Base-by-base conservation (phyloP, 2,329 filamentous ascomycete species). In the Aspergillus vadensis region DNA sequence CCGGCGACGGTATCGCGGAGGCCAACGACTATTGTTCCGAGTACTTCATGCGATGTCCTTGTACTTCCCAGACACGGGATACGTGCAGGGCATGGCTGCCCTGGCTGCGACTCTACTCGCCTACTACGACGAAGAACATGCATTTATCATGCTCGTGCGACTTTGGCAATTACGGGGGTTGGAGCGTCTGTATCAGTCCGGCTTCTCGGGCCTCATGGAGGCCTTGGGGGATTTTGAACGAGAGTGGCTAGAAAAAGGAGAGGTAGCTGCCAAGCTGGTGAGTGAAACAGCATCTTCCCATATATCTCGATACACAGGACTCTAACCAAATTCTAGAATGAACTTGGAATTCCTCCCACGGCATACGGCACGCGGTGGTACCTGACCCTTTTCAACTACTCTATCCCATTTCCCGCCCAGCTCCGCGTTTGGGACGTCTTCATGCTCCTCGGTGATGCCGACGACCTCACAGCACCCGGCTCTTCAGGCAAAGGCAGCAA, bases 341-440 rank as follows among this genome's bases (percentile, higher is more conserved):
- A 93, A 63, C 83, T 97, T 30, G 83, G 84, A 63, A 95, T 99
- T 67, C 87, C 91, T 44, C 87, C 91, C 17, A 97, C 92, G 2
- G 89, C 93, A n/a, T 99, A 97, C 73, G 95, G 93, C 32, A 98
- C 94, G 4, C 85, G 93, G 55, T 99, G 95, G 95, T 99, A 99
- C 74, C 83, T 99, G 55, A 99, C 95, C 2, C 82, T 99, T 8
- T 99, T 99, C 83, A 98, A 98, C 77, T 90, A 98, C 71, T 96
- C 92, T 15, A 91, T 99, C 55, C 95, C 95, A 0, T 99, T 98
- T 70, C 85, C 91, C 0, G 93, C 94, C 3, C 95, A 98, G 76
- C 87, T 99, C 38, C 90, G 95, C 52, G 90, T 99, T 15, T 99
- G 95, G 95, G 95, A 99, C 72, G 91, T 97, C 1, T 98, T 98